These are phyloP conservation scores for Neurospora sp. DNA, from an alignment of 495 filamentous ascomycete species.

Conservation along the genomic window DNA sequence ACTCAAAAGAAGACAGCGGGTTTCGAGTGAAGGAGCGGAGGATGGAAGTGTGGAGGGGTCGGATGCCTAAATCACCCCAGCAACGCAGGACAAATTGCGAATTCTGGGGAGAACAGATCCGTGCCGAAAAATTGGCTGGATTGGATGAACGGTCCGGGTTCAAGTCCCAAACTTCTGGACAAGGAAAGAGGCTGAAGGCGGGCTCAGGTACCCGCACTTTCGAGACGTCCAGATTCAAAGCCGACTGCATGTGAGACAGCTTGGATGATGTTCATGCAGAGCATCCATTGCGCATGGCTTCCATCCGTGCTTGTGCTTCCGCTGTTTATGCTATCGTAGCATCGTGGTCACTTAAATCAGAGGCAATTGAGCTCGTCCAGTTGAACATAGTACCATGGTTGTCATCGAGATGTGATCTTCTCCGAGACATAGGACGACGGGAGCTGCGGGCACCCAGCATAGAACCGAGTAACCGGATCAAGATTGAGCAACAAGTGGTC, in stretches of 20 bases:
- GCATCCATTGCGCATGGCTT: not conserved
- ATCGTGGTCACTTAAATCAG: not conserved
- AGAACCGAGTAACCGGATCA: not conserved
- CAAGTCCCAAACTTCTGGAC: not conserved
- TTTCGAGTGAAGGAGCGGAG: not conserved
- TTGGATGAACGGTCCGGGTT: not conserved
- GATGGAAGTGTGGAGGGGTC: not conserved
- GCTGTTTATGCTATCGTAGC: not conserved
- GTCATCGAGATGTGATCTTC: not conserved
- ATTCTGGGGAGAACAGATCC: not conserved
- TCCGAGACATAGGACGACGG: not conserved
- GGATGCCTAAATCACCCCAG: not conserved
- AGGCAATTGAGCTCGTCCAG: not conserved
- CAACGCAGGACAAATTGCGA: not conserved
- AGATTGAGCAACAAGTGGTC: not conserved
- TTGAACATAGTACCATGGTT: not conserved
- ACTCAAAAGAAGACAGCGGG: not conserved
- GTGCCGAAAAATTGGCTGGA: not conserved
- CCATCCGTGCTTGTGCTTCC: not conserved
- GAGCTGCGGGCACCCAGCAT: not conserved
- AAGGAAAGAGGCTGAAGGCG: not conserved
- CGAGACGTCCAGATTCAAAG: not conserved
- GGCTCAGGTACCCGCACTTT: not conserved
- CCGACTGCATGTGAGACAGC: slow-evolving; percentile 1
- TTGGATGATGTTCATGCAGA: not conserved